Base-by-base conservation (phyloP, 768 basidiomycete genomes). In the Podaxis sp. region DNA sequence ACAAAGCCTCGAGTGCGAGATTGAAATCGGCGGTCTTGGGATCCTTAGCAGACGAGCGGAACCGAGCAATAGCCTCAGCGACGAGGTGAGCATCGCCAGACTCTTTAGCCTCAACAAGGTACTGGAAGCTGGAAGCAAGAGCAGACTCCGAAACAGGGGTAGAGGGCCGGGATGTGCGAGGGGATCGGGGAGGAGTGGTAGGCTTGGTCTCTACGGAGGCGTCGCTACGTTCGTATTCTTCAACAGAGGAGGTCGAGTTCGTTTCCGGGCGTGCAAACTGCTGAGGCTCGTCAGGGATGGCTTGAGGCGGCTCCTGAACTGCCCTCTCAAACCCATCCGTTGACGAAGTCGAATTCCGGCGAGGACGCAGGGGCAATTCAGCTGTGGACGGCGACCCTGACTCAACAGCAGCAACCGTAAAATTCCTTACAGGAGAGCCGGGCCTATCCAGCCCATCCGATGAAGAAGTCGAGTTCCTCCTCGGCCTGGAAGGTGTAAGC, bases 1-100 rank as follows among this genome's bases (percentile, higher is more conserved):
- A 68, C 2, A 94, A 73, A 0, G 84, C 86, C 1, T 78, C 70
- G 22, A 95, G 74, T 4, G 87, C 87, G 37, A 77, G 71, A 67
- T 93, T 93, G 76, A 87, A 92, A 22, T 87, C 82, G 26, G 74
- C 67, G 24, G 85, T 72, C 2, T 77, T 76, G 40, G 85, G 80
- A 20, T 68, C 65, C 13, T 67, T 33, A 33, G 67, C 53, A 26
- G 66, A 62, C 24, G 72, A 58, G 60, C 77, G 68, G 67, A 82
- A 72, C 60, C 64, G 69, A 57, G 70, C 77, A 65, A 74, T 78
- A 62, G 69, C 76, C n/a, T 77, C 75, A 64, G 70, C 71, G 40
- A 71, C 68, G 5, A 36, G 26, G 13, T 69, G 69, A 24, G 63
- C 66, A 36, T 73, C 67, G 6, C 70, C 63, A 1, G 63, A 63